These are phyloP conservation scores for Argentina anserina DNA, from an alignment of 306 rosid species.

Conservation along the genomic window DNA sequence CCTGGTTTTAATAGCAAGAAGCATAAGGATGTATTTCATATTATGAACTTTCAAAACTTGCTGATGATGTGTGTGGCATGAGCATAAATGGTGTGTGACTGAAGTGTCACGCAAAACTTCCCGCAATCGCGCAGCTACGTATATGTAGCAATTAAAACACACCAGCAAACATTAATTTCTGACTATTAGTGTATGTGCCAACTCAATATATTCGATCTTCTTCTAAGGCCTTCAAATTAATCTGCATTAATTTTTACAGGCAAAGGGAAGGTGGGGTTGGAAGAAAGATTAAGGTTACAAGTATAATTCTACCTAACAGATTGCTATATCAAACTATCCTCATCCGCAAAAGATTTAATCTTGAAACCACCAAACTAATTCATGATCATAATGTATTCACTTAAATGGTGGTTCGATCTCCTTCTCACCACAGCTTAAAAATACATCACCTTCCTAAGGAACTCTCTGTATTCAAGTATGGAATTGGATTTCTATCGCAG, in stretches of 20 bases:
- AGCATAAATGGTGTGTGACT: too few species aligned
- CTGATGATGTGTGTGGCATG: too few species aligned
- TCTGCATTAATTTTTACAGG: neutral
- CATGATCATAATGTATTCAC: neutral
- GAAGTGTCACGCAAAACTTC: too few species aligned
- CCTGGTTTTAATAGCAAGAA: too few species aligned
- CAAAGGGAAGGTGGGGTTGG: constrained; percentile 4
- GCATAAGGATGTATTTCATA: too few species aligned
- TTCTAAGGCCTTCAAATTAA: neutral
- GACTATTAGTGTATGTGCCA: neutral
- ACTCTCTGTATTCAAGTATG: constrained; percentile 18
- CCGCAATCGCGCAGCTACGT: neutral
- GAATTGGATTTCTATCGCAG: constrained; percentile 41
- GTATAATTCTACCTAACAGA: neutral
- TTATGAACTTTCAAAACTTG: too few species aligned
- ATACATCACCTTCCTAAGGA: neutral
- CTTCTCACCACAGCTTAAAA: neutral
- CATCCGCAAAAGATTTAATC: neutral
- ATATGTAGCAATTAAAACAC: neutral
- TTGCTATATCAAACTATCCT: neutral
- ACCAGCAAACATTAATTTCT: neutral
- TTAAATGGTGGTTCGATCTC: neutral
- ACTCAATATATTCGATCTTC: neutral
- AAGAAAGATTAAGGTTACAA: neutral
- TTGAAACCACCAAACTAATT: neutral